Base-by-base conservation (phyloP, 805 yeast genomes). In the Isabelozyma gotoi region DNA sequence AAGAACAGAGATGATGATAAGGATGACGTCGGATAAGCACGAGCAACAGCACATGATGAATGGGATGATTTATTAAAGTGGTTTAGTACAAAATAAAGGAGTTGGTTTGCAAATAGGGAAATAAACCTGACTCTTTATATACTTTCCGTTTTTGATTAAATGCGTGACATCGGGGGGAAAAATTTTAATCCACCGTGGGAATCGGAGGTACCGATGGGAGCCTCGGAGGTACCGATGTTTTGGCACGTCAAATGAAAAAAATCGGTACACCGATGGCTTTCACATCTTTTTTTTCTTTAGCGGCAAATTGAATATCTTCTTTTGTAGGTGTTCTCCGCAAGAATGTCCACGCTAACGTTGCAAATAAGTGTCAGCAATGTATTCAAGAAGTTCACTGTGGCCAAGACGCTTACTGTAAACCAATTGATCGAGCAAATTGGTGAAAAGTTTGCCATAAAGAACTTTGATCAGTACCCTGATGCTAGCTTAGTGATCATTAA, bases 1-100 rank as follows among this genome's bases (percentile, higher is more conserved):
- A 40, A 85, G 69, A 39, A 84, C 73, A 2, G 88, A 83, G 6
- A 82, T 57, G 1, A 81, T 50, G 44, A 82, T 80, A 12, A 86
- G 75, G 11, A 80, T 58, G n/a, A 81, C 57, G 57, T 85, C 91
- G 3, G 74, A 60, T 29, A 67, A 50, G 45, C 74, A 71, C 21
- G 55, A 63, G 59, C 65, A 60, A 51, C 45, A 45, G 27, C 47
- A 40, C 44, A 44, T 41, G 15, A 35, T 19, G 29, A 24, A 24
- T 24, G 29, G 29, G 10, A 24, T 10, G 29, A 21, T 24, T n/a
- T 10, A 24, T 10, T 24, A 7, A 3, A 24, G 29, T 24, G 29
- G 10, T n/a, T n/a, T n/a, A n/a, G n/a, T n/a, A n/a, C n/a, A n/a
- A n/a, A n/a, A n/a, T 10, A 4, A 24, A 24, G 29, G 29, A 24